Evolutionary conservation across 2,329 filamentous ascomycete species (phyloP).

Genomic region (Ophiostoma ulmi): DNA sequence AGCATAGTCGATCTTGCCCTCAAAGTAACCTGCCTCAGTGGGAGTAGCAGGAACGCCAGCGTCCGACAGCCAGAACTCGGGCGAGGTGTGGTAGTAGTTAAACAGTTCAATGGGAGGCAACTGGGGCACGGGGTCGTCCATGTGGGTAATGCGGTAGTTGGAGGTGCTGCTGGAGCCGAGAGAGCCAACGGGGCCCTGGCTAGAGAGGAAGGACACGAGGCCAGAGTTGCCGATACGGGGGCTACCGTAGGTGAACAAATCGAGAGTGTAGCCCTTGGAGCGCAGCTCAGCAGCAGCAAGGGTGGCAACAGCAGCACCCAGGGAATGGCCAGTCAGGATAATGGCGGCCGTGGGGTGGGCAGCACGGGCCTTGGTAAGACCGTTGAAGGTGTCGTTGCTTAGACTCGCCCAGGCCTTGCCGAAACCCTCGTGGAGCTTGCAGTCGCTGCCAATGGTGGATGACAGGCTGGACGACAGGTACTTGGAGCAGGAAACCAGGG

Average conservation of each 20-base stretch:
- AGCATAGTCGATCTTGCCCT: conserved; percentile 33
- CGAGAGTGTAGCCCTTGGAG: conserved; percentile 41
- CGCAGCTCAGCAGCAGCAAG: conserved; percentile 56
- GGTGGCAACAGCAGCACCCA: conserved; percentile 61
- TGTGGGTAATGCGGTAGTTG: conserved; percentile 62
- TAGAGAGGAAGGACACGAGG: conserved; percentile 50
- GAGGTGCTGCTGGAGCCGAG: conserved; percentile 34
- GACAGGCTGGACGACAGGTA: conserved; percentile 8
- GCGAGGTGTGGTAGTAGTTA: conserved; percentile 61
- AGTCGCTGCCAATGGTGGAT: conserved; percentile 37
- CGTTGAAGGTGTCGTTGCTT: conserved; percentile 37
- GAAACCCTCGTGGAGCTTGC: conserved; percentile 56
- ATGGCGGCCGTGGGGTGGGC: conserved; percentile 35
- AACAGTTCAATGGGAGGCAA: conserved; percentile 54
- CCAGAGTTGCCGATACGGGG: conserved; percentile 58
- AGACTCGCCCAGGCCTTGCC: conserved; percentile 54
- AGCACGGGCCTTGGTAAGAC: conserved; percentile 41
- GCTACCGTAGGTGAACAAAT: conserved; percentile 62
- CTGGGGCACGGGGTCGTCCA: conserved; percentile 61
- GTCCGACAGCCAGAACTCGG: conserved; percentile 60
- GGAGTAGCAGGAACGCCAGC: conserved; percentile 33
- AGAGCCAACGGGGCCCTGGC: conserved; percentile 36
- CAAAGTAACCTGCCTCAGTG: background rate
- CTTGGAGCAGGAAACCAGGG: conserved; percentile 35
- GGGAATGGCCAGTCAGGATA: conserved; percentile 61